Conservation (phyloP, 2,329 filamentous ascomycete genomes). For the Exophiala sideris region DNA sequence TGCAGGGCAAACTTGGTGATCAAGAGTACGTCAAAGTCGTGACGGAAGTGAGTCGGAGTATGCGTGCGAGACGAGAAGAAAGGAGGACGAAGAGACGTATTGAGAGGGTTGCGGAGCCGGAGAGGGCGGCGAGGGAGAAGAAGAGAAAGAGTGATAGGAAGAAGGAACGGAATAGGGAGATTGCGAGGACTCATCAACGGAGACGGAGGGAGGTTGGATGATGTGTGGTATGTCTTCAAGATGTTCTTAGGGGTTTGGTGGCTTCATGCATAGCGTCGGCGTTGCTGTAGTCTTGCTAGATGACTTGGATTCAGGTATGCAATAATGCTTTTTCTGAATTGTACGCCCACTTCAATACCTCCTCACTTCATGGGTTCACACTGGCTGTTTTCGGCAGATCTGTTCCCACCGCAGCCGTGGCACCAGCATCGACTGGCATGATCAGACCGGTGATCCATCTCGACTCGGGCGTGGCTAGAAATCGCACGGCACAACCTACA, state of each 20-base stretch:
- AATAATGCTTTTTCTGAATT: not conserved
- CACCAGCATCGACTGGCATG: slow-evolving; percentile 48
- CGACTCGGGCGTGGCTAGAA: slow-evolving; percentile 52
- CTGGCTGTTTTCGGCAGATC: slow-evolving; percentile 40
- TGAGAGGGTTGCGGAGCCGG: slow-evolving; percentile 78
- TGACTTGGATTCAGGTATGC: no score
- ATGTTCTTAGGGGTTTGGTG: not conserved
- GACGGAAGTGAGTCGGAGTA: slow-evolving; percentile 66
- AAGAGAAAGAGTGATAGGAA: slow-evolving; percentile 79
- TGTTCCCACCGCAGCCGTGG: slow-evolving; percentile 43
- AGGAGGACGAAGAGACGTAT: slow-evolving; percentile 83
- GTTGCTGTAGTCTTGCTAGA: not conserved
- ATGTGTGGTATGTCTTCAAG: slow-evolving; percentile 47
- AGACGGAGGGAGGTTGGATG: slow-evolving; percentile 49
- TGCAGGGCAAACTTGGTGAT: slow-evolving; percentile 83
- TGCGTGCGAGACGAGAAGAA: slow-evolving; percentile 69
- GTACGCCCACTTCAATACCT: not conserved
- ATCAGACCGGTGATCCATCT: slow-evolving; percentile 52
- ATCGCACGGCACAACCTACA: slow-evolving; percentile 49
- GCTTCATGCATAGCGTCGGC: not conserved
- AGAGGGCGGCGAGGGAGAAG: slow-evolving; percentile 74
- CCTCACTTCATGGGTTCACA: slow-evolving; percentile 30
- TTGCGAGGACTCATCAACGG: slow-evolving; percentile 59
- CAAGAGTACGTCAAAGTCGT: slow-evolving; percentile 73
- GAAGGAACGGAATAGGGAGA: slow-evolving; percentile 77